phyloP scores from a whole-genome alignment of 306 rosid genomes.

The Lathyrus oleraceus region DNA sequence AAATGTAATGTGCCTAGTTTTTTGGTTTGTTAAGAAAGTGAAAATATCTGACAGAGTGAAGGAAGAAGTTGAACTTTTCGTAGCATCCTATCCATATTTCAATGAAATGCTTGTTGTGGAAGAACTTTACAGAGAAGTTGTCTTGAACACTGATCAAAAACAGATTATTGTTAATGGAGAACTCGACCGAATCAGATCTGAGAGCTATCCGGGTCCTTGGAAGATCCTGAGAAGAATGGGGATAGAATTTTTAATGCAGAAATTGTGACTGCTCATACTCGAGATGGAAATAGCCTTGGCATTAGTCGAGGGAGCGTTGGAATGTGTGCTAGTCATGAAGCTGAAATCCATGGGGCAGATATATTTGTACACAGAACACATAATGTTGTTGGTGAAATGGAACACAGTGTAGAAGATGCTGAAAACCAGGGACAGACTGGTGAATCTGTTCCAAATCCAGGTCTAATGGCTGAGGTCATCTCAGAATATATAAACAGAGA shows the following conservation, averaged over 20 bases:
- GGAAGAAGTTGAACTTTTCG: no score
- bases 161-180: no score
- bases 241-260: slow-evolving; percentile 83
- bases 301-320: slow-evolving; percentile 52
- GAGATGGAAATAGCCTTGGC: slow-evolving; percentile 91
- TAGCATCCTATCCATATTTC: no score
- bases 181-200: no score
- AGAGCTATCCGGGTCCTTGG: no score
- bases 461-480: slow-evolving; percentile 88
- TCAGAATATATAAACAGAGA: slow-evolving; percentile 83
- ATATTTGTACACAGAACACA: slow-evolving; percentile 86
- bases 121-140: no score
- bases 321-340: slow-evolving; percentile 69
- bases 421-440: slow-evolving; percentile 99
- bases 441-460: slow-evolving; percentile 89
- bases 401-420: slow-evolving; percentile 84
- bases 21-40: no score
- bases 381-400: slow-evolving; percentile 96
- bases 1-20: no score
- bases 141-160: no score
- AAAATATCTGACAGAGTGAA: no score
- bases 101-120: no score
- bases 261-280: slow-evolving; percentile 78
- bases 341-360: slow-evolving; percentile 96
- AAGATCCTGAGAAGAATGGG: no score